Conservation (phyloP, 192 early-diverging fungal species). For the Allomyces arbusculus region DNA sequence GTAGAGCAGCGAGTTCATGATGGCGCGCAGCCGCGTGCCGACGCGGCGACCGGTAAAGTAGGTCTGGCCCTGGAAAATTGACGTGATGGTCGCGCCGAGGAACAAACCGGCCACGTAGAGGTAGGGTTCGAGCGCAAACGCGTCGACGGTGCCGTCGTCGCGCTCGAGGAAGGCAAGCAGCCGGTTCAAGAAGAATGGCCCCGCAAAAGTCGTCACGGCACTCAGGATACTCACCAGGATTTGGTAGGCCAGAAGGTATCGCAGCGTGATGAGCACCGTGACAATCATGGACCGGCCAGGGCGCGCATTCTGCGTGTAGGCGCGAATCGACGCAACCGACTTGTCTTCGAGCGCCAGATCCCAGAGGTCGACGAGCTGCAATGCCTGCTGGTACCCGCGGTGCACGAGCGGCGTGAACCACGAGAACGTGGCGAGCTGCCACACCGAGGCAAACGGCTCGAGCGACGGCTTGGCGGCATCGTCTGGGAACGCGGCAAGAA, state of each 20-base stretch:
- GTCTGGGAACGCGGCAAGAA: neutral
- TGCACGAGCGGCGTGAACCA: neutral
- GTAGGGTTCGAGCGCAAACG: neutral
- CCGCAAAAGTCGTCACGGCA: neutral
- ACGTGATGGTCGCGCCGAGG: neutral
- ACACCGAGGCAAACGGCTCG: neutral
- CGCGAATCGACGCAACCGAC: neutral
- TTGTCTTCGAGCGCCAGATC: neutral
- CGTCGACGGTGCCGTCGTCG: neutral
- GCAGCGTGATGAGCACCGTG: neutral
- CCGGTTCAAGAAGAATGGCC: neutral
- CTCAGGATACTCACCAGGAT: neutral
- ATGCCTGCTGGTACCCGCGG: neutral
- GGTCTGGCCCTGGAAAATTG: neutral
- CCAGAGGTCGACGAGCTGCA: neutral
- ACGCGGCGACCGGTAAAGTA: conserved; percentile 1
- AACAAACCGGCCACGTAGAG: neutral
- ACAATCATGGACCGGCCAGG: neutral
- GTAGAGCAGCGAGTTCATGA: neutral
- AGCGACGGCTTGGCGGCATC: neutral
- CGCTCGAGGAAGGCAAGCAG: neutral
- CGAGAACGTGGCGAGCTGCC: neutral
- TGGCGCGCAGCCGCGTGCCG: neutral
- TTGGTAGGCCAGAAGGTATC: neutral
- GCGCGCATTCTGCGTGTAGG: neutral